Percentiles rank a stretch among this genome's conserved stretches.
phyloP scores from a whole-genome alignment of 2,329 filamentous ascomycete species.

The Scytalidium sp. region DNA sequence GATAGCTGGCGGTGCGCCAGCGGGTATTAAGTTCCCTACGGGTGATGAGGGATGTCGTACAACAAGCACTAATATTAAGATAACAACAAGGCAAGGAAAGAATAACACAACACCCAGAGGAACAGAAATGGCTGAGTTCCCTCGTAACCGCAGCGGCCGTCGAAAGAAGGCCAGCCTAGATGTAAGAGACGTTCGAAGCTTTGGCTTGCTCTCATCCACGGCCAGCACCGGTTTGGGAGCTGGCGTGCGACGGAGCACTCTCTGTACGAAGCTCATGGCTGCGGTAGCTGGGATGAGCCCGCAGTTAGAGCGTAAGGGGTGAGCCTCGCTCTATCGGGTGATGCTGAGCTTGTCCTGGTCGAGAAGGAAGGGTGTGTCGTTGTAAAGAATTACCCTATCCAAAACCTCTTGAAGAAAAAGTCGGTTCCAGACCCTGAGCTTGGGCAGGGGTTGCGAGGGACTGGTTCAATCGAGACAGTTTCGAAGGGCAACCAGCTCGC shows the following conservation, averaged over 20 bases:
- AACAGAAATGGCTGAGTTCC: slow-evolving; percentile 89
- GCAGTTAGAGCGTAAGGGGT: not conserved
- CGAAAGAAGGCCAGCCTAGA: slow-evolving; percentile 75
- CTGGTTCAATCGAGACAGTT: not conserved
- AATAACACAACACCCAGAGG: slow-evolving; percentile 89
- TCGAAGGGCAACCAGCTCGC: not conserved
- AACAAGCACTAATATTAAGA: slow-evolving; percentile 87
- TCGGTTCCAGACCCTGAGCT: not conserved
- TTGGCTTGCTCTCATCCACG: slow-evolving; percentile 40
- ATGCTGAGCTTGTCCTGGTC: not conserved
- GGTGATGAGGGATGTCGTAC: slow-evolving; percentile 82
- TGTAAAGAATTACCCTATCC: not conserved
- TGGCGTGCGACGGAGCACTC: slow-evolving; percentile 48
- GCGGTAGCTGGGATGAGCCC: slow-evolving; percentile 4
- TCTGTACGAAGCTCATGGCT: slow-evolving; percentile 50
- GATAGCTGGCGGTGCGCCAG: slow-evolving; percentile 83
- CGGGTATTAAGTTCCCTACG: slow-evolving; percentile 80
- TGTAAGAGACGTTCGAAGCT: slow-evolving; percentile 35
- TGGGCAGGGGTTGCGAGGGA: not conserved
- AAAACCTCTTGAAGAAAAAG: not conserved
- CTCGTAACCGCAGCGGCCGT: slow-evolving; percentile 81
- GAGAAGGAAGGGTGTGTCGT: not conserved
- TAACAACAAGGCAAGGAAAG: slow-evolving; percentile 87
- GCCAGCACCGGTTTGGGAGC: slow-evolving; percentile 39
- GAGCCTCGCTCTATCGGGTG: not conserved